Percentiles rank a stretch among this genome's conserved stretches.
These are phyloP conservation scores for Geranium incanum DNA, from an alignment of 441 rosid genomes.

Conservation along the genomic window DNA sequence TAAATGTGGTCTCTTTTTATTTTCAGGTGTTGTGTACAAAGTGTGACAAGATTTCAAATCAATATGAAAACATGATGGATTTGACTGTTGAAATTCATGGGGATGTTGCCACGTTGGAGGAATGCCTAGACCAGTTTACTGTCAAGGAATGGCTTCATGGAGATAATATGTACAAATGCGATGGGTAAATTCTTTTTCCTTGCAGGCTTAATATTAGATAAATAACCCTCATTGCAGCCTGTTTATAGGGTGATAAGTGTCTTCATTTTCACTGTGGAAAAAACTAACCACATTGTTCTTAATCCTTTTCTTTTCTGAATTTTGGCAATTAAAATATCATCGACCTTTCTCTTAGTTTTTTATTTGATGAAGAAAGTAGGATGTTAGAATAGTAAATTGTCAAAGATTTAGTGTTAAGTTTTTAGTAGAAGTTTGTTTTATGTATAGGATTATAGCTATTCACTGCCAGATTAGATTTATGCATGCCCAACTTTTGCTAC, in stretches of 20 bases:
- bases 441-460: no score
- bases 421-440: no score
- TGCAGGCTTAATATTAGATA: not conserved
- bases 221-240: not conserved
- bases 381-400: no score
- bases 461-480: no score
- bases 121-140: conserved; percentile 85
- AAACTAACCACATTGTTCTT: no score
- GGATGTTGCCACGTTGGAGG: conserved; percentile 79
- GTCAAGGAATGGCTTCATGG: conserved; percentile 82
- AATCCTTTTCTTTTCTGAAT: no score
- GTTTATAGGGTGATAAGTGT: not conserved
- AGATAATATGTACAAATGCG: conserved; percentile 95
- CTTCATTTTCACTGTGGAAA: not conserved
- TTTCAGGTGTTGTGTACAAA: conserved; percentile 71
- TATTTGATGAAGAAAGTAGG: no score
- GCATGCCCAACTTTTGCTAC: no score
- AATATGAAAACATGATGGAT: conserved; percentile 95
- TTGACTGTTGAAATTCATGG: conserved; percentile 93
- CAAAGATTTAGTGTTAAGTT: no score
- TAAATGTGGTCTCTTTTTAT: conserved; percentile 10
- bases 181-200: conserved; percentile 46
- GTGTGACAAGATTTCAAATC: conserved; percentile 67
- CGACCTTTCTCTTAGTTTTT: no score
- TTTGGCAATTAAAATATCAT: no score